Conservation (phyloP, 2,329 filamentous ascomycete genomes). For the Phyllosticta citriasiana region DNA sequence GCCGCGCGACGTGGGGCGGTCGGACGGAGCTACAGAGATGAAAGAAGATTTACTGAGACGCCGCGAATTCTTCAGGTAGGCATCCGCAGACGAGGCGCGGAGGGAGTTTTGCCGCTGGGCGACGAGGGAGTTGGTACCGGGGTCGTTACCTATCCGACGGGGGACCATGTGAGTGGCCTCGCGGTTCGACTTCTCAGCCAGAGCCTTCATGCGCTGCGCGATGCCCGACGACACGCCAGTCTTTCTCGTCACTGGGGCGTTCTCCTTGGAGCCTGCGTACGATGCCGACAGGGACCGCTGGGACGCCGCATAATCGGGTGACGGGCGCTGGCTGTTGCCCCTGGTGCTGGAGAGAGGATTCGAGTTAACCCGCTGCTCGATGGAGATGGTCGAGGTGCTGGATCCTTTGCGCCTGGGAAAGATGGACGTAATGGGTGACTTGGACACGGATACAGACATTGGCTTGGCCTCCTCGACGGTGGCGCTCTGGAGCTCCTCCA, state of each 20-base stretch:
- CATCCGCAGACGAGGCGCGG: conserved; percentile 23
- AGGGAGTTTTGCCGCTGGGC: conserved; percentile 30
- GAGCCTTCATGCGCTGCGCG: conserved; percentile 84
- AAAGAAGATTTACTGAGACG: conserved; percentile 19
- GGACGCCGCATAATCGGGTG: conserved; percentile 18
- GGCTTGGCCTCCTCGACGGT: conserved; percentile 76
- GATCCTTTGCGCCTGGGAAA: conserved; percentile 33
- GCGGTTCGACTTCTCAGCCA: conserved; percentile 64
- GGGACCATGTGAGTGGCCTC: conserved; percentile 19
- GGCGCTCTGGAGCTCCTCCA: conserved; percentile 76
- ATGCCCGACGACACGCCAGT: conserved; percentile 82
- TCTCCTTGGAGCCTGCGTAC: conserved; percentile 13
- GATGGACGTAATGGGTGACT: conserved; percentile 68
- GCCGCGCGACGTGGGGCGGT: conserved; percentile 3
- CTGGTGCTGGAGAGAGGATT: conserved; percentile 8
- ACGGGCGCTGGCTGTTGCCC: conserved; percentile 17
- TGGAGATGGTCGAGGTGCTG: conserved; percentile 14
- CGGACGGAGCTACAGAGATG: conserved; percentile 14
- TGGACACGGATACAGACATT: conserved; percentile 57
- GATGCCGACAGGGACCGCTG: conserved; percentile 18
- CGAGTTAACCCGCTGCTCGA: conserved; percentile 17
- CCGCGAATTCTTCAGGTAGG: conserved; percentile 15
- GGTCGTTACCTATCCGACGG: conserved; percentile 12
- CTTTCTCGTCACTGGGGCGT: conserved; percentile 50
- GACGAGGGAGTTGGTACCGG: conserved; percentile 22